Evolutionary conservation across 208 protist species (phyloP).

Genomic region (Leishmania amazonensis): DNA sequence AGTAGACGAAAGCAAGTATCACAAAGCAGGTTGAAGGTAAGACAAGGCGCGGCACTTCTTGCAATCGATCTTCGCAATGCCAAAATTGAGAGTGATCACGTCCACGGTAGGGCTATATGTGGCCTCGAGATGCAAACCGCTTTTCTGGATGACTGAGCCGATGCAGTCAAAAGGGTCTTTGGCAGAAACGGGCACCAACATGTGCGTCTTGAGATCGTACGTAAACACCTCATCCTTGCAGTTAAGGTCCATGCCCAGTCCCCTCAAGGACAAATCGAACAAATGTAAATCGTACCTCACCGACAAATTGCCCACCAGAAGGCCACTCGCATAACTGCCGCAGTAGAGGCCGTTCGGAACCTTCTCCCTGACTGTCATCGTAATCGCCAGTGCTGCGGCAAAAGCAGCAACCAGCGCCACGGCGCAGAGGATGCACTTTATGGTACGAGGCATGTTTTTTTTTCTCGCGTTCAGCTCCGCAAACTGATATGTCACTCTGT

Average conservation of each 20-base stretch:
- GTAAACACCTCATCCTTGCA: slow-evolving; percentile 71
- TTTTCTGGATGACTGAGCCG: slow-evolving; percentile 47
- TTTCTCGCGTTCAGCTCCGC: too few species aligned
- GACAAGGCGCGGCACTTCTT: slow-evolving; percentile 32
- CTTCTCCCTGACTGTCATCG: slow-evolving; percentile 4
- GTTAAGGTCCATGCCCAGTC: slow-evolving; percentile 35
- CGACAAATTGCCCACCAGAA: slow-evolving; percentile 55
- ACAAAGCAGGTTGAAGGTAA: neutral
- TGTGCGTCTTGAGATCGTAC: slow-evolving; percentile 56
- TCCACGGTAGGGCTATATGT: slow-evolving; percentile 48
- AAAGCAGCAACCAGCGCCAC: slow-evolving; percentile 1
- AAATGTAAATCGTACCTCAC: slow-evolving; percentile 11
- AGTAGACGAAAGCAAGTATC: neutral
- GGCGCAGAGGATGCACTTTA: slow-evolving; percentile 1
- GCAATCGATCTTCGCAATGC: slow-evolving; percentile 52
- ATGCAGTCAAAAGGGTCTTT: slow-evolving; percentile 70
- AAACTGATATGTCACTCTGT: neutral
- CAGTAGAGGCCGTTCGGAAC: slow-evolving; percentile 53
- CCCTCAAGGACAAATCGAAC: slow-evolving; percentile 61
- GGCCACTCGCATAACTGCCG: slow-evolving; percentile 45
- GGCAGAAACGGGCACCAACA: slow-evolving; percentile 32
- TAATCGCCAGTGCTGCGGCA: neutral
- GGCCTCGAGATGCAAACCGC: slow-evolving; percentile 44
- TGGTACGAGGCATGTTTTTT: neutral
- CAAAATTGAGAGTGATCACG: slow-evolving; percentile 56